A percentile compares a stretch with the other conserved stretches of the same genome.
These are phyloP conservation scores for Coix lacrymajobi DNA, from an alignment of 176 grass and related monocot genomes.

Conservation along the genomic window DNA sequence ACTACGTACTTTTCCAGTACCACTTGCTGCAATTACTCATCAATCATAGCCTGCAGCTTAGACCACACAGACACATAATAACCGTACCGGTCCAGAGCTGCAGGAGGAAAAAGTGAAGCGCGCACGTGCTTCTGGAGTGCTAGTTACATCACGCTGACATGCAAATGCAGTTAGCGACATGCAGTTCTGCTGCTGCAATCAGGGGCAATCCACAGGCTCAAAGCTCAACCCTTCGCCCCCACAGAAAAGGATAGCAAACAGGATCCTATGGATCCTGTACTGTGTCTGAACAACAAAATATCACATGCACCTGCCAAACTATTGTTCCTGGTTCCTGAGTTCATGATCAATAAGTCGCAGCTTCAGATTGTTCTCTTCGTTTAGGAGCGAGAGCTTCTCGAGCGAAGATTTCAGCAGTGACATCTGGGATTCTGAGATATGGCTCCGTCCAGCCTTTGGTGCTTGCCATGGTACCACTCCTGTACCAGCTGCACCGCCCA, in stretches of 20 bases:
- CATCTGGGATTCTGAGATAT: slow-evolving; percentile 60
- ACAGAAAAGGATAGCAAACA: not conserved
- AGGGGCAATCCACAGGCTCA: no score
- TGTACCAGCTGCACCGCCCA: not conserved
- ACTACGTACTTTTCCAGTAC: not conserved
- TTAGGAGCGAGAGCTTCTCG: slow-evolving; percentile 64
- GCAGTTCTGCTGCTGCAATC: not conserved
- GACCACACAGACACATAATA: not conserved
- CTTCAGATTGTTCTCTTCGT: slow-evolving; percentile 71
- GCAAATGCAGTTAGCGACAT: not conserved
- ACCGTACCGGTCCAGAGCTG: not conserved
- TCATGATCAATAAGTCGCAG: slow-evolving; percentile 66
- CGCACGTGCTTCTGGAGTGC: not conserved
- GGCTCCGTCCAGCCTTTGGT: slow-evolving; percentile 18
- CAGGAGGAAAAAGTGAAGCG: no score
- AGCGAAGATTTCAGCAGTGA: slow-evolving; percentile 73
- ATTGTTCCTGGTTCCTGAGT: slow-evolving; percentile 61
- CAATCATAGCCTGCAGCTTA: not conserved
- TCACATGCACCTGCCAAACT: slow-evolving; percentile 2
- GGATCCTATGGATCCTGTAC: not conserved
- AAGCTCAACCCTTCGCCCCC: not conserved
- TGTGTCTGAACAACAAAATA: not conserved
- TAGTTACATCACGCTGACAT: not conserved
- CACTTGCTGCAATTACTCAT: not conserved
- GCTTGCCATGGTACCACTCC: slow-evolving; percentile 27